A percentile compares a stretch with the other conserved stretches of the same genome.
Conservation (phyloP, 176 grass and related monocot genomes). For the Raddia guianensis region DNA sequence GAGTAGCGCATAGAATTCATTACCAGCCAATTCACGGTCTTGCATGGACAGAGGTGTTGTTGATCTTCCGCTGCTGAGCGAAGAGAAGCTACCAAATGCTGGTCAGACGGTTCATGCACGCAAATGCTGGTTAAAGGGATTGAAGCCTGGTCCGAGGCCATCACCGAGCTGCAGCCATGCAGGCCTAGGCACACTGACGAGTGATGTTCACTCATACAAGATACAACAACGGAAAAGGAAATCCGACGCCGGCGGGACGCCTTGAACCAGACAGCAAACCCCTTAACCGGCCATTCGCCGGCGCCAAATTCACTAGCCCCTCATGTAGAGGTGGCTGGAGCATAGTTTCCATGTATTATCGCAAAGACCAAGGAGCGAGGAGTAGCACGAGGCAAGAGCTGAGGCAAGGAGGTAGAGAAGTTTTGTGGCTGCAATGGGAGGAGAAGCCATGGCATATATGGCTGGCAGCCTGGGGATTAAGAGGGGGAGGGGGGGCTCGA, state of each 20-base stretch:
- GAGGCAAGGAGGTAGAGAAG: neutral
- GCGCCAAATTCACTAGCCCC: neutral
- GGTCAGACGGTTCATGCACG: neutral
- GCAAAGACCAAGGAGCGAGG: neutral
- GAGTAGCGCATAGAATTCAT: neutral
- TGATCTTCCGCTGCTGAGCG: neutral
- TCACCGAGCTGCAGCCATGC: neutral
- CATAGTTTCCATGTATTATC: too few relatives aligned
- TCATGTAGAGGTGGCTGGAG: too few relatives aligned
- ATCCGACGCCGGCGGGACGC: neutral
- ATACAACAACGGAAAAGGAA: neutral
- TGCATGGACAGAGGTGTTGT: neutral
- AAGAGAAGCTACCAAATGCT: neutral
- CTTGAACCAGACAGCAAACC: conserved; percentile 19
- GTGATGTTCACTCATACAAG: neutral
- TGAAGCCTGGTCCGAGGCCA: conserved; percentile 29
- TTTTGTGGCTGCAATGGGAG: neutral
- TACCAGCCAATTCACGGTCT: too few relatives aligned
- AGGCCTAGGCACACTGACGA: neutral
- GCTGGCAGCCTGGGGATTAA: neutral
- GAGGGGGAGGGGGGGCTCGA: neutral
- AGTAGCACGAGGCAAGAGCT: neutral
- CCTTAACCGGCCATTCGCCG: conserved; percentile 4
- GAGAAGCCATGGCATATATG: neutral
- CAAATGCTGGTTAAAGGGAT: conserved; percentile 11